phyloP scores from a whole-genome alignment of 164 flowering plant species.

The Macadamia tetraphylla region DNA sequence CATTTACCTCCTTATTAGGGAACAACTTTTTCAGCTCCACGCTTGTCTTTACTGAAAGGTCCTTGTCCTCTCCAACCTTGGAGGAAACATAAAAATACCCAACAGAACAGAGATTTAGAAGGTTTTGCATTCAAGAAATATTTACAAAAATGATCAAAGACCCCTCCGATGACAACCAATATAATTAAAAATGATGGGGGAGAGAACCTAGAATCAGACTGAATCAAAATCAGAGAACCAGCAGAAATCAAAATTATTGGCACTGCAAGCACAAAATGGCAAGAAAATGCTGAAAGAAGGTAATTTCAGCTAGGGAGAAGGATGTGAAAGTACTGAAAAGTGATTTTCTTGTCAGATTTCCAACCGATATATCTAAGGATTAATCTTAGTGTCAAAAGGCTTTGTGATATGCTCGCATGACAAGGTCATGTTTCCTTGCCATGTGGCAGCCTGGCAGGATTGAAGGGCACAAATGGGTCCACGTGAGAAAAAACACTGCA shows the following conservation, averaged over 20 bases:
- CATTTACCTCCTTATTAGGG: conserved; percentile 53
- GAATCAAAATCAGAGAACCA: neutral
- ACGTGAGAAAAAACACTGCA: too few relatives aligned
- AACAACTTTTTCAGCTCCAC: conserved; percentile 65
- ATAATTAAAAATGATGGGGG: too few relatives aligned
- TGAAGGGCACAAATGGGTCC: too few relatives aligned
- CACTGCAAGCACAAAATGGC: neutral
- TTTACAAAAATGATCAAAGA: too few relatives aligned
- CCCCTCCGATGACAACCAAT: too few relatives aligned
- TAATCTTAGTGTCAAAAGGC: too few relatives aligned
- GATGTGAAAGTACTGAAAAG: too few relatives aligned
- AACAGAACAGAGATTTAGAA: neutral
- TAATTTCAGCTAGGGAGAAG: neutral
- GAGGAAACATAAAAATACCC: neutral
- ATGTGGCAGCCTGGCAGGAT: too few relatives aligned
- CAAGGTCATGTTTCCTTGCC: too few relatives aligned
- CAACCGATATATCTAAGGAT: too few relatives aligned
- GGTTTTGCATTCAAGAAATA: neutral
- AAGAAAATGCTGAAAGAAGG: neutral
- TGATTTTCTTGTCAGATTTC: too few relatives aligned
- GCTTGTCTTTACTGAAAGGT: conserved; percentile 39
- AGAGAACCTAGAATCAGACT: neutral
- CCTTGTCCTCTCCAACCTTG: conserved; percentile 69
- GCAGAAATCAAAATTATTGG: neutral
- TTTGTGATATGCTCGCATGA: too few relatives aligned